These are phyloP conservation scores for Spathaspora boniae DNA, from an alignment of 805 yeast genomes.

Conservation along the genomic window DNA sequence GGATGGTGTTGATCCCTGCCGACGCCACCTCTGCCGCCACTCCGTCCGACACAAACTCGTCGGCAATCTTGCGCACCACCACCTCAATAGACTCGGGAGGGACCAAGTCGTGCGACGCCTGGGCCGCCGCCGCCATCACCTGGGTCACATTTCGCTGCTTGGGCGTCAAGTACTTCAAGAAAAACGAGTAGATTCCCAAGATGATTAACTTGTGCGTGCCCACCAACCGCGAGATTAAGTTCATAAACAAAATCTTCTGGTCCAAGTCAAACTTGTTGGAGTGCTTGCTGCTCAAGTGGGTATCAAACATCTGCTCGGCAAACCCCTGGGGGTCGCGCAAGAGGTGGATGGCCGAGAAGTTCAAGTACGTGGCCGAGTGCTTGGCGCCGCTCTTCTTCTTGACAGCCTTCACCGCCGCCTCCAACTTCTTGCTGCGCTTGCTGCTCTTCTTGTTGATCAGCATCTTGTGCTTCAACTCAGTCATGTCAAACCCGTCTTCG, in stretches of 20 bases:
- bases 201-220: conserved; percentile 94
- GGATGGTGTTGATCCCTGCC: conserved; percentile 92
- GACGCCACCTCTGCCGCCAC: conserved; percentile 97
- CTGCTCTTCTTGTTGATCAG: conserved; percentile 77
- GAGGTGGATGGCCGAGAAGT: conserved; percentile 91
- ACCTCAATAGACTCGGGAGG: conserved; percentile 89
- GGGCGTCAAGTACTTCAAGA: conserved; percentile 88
- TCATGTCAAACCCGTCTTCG: conserved; percentile 71
- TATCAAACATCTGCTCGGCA: conserved; percentile 77
- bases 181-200: conserved; percentile 83
- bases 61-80: conserved; percentile 88
- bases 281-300: conserved; percentile 67
- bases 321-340: conserved; percentile 97
- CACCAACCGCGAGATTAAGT: conserved; percentile 78
- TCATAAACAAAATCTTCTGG: conserved; percentile 85
- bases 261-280: conserved; percentile 74
- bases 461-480: conserved; percentile 73
- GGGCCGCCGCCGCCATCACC: conserved; percentile 95
- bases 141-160: conserved; percentile 93
- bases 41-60: conserved; percentile 97
- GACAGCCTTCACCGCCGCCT: conserved; percentile 62
- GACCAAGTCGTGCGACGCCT: conserved; percentile 92
- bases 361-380: conserved; percentile 65
- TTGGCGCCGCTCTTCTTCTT: conserved; percentile 60
- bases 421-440: conserved; percentile 78